A percentile compares a stretch with the other conserved stretches of the same genome.
Conservation (phyloP, 1,139 yeast genomes). For the Saccharomyces hybrid region DNA sequence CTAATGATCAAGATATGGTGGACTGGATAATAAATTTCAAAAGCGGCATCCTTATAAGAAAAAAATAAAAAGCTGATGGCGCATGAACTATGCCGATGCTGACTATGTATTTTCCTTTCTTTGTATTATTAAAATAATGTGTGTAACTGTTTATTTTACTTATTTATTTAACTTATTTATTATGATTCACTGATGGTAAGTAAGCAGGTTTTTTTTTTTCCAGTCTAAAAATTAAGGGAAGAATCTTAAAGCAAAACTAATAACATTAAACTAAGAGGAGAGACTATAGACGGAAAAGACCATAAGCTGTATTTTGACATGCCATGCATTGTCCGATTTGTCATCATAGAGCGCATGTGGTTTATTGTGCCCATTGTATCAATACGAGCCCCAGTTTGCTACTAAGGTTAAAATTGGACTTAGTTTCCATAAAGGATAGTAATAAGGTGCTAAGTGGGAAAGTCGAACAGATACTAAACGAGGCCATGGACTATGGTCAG, state of each 20-base stretch:
- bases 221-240: not conserved
- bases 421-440: conserved; percentile 12
- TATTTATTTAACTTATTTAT: not conserved
- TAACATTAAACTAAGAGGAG: not conserved
- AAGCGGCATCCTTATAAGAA: conserved; percentile 17
- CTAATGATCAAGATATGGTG: conserved; percentile 18
- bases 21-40: conserved; percentile 24
- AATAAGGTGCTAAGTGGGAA: conserved; percentile 12
- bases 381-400: conserved; percentile 24
- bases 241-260: not conserved
- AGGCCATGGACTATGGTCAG: conserved; percentile 9
- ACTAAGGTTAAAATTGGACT: conserved; percentile 15
- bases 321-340: conserved; percentile 21
- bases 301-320: not conserved
- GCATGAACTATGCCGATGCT: not conserved
- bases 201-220: not conserved
- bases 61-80: not conserved
- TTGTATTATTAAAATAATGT: not conserved
- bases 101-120: not conserved
- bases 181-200: not conserved
- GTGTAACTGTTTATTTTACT: not conserved
- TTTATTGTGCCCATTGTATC: conserved; percentile 25
- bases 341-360: conserved; percentile 14
- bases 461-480: conserved; percentile 18
- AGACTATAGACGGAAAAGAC: not conserved